phyloP scores from a whole-genome alignment of 495 filamentous ascomycete species.

The Wilcoxina mikolae region DNA sequence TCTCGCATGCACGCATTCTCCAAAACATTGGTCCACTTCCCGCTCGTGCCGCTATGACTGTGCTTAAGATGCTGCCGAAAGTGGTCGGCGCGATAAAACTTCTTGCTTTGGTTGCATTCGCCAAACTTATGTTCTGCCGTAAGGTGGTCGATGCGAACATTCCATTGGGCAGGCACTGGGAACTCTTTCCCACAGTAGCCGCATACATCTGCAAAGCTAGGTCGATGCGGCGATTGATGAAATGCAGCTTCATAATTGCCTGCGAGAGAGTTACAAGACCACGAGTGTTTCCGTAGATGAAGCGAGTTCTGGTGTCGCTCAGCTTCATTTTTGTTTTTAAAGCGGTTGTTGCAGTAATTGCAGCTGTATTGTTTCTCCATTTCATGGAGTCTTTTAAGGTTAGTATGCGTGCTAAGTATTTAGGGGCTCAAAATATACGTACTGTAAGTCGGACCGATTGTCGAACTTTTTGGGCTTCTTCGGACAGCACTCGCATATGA shows the following conservation, averaged over 20 bases:
- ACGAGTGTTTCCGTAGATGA: slow-evolving; percentile 87
- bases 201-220: slow-evolving; percentile 50
- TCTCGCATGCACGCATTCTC: slow-evolving; percentile 83
- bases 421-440: slow-evolving; percentile 27
- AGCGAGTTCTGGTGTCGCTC: slow-evolving; percentile 95
- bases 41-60: slow-evolving; percentile 88
- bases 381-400: slow-evolving; percentile 49
- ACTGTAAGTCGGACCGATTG: slow-evolving; percentile 70
- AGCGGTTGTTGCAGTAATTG: slow-evolving; percentile 79
- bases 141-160: slow-evolving; percentile 67
- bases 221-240: slow-evolving; percentile 52
- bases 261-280: slow-evolving; percentile 85
- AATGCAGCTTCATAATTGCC: slow-evolving; percentile 62
- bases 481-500: slow-evolving; percentile 89
- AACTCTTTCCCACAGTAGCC: slow-evolving; percentile 97
- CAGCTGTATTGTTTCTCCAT: slow-evolving; percentile 95
- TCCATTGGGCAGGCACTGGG: slow-evolving; percentile 65
- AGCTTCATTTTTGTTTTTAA: slow-evolving; percentile 99
- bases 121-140: slow-evolving; percentile 88
- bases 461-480: slow-evolving; percentile 99
- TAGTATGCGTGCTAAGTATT: too few species aligned
- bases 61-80: slow-evolving; percentile 98
- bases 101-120: slow-evolving; percentile 96
- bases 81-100: slow-evolving; percentile 94
- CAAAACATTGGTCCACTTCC: slow-evolving; percentile 97